phyloP scores from a whole-genome alignment of 768 basidiomycete species.

The Hydnomerulius pinastri region DNA sequence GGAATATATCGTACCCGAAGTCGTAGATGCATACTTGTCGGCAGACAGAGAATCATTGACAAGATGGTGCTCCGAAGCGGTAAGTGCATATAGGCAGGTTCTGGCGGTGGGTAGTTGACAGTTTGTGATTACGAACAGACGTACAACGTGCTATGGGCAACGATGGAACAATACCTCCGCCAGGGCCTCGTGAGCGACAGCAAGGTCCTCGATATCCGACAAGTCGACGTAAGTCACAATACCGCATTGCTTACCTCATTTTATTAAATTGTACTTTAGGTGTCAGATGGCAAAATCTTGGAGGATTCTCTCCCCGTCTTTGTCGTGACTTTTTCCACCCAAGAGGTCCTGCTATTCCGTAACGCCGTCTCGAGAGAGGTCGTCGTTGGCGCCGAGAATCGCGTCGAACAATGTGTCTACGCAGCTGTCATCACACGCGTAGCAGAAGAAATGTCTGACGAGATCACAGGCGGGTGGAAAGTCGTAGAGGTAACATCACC shows the following conservation, averaged over 20 bases:
- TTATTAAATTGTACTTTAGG: slow-evolving; percentile 41
- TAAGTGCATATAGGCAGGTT: slow-evolving; percentile 42
- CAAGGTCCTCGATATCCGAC: slow-evolving; percentile 94
- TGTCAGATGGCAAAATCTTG: slow-evolving; percentile 83
- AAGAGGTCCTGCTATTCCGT: slow-evolving; percentile 91
- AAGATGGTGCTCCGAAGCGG: slow-evolving; percentile 95
- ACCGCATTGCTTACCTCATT: neutral
- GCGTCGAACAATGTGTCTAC: slow-evolving; percentile 92
- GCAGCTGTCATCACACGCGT: slow-evolving; percentile 88
- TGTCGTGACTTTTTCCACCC: slow-evolving; percentile 88
- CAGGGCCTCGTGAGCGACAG: slow-evolving; percentile 92
- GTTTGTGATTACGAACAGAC: slow-evolving; percentile 52
- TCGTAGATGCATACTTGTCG: slow-evolving; percentile 93
- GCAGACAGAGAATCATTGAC: slow-evolving; percentile 85
- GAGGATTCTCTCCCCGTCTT: slow-evolving; percentile 91
- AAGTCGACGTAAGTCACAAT: slow-evolving; percentile 79
- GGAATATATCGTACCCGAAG: slow-evolving; percentile 97
- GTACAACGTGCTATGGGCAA: slow-evolving; percentile 98
- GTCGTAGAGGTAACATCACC: slow-evolving; percentile 77
- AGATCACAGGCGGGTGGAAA: slow-evolving; percentile 98
- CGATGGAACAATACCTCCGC: slow-evolving; percentile 89
- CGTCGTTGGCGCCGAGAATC: slow-evolving; percentile 82
- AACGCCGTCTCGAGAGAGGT: slow-evolving; percentile 89
- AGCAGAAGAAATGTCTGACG: slow-evolving; percentile 86
- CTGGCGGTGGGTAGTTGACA: neutral